Evolutionary conservation across 352 stramenopile genomes (phyloP).

Genomic region (Phytophthora kernoviae): DNA sequence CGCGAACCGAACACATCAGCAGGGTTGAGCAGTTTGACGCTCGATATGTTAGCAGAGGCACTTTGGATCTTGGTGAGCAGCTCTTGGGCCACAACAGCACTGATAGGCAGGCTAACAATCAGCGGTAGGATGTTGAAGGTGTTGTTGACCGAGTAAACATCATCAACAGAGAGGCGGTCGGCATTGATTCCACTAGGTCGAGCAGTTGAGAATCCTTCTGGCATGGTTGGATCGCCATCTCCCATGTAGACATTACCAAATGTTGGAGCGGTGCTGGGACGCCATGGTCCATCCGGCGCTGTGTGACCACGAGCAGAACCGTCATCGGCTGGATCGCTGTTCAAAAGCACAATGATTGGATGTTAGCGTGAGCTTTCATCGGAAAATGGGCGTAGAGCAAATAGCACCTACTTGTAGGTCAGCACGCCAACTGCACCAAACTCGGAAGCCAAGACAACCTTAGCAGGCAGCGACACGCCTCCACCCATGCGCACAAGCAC

Average conservation of each 20-base stretch:
- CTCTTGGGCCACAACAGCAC: constrained; percentile 54
- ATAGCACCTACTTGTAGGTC: constrained; percentile 71
- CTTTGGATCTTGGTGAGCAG: constrained; percentile 41
- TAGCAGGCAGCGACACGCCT: constrained; percentile 69
- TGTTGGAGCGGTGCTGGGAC: constrained; percentile 48
- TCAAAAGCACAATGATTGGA: background rate
- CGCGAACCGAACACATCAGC: constrained; percentile 46
- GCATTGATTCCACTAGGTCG: constrained; percentile 29
- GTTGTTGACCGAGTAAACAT: constrained; percentile 83
- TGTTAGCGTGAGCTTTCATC: background rate
- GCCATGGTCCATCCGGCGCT: constrained; percentile 76
- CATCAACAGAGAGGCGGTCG: constrained; percentile 75
- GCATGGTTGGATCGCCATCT: constrained; percentile 80
- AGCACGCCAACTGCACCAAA: constrained; percentile 66
- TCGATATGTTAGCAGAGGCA: constrained; percentile 10
- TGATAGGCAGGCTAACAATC: constrained; percentile 78
- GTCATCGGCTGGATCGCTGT: constrained; percentile 72
- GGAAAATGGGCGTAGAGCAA: background rate
- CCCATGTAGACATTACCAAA: constrained; percentile 87
- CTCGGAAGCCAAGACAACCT: constrained; percentile 67
- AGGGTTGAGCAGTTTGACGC: constrained; percentile 30
- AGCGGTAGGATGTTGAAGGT: constrained; percentile 81
- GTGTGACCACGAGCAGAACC: constrained; percentile 51
- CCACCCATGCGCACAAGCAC: constrained; percentile 72
- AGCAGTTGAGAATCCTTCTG: constrained; percentile 64